A percentile compares a stretch with the other conserved stretches of the same genome.
Conservation (phyloP, 2,329 filamentous ascomycete species). For the Sporothrix curviconia region DNA sequence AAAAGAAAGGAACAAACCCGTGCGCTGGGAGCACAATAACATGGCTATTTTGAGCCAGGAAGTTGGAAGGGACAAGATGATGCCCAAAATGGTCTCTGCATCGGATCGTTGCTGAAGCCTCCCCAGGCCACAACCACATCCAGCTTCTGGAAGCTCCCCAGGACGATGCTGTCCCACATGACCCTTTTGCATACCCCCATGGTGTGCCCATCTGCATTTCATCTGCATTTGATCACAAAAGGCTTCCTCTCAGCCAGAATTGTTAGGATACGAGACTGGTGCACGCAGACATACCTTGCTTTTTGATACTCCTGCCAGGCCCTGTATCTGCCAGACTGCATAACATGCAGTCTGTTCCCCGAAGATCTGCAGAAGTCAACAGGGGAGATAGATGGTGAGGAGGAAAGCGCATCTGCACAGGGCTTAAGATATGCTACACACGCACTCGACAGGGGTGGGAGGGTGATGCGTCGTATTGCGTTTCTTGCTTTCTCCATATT, state of each 20-base stretch:
- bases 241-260: too few species aligned
- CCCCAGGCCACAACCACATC: too few species aligned
- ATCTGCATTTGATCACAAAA: too few species aligned
- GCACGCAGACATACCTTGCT: background rate
- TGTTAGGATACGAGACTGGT: background rate
- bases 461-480: background rate
- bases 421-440: background rate
- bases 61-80: too few species aligned
- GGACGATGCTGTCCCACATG: background rate
- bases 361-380: background rate
- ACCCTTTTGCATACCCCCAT: background rate
- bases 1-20: too few species aligned
- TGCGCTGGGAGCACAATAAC: too few species aligned
- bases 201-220: too few species aligned
- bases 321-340: background rate
- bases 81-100: too few species aligned
- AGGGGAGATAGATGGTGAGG: background rate
- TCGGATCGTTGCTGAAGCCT: too few species aligned
- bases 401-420: background rate
- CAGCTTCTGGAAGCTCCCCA: background rate
- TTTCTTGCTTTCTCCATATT: background rate
- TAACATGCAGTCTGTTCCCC: background rate
- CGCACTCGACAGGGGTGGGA: background rate
- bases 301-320: conserved; percentile 3
- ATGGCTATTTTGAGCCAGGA: too few species aligned